phyloP scores from a whole-genome alignment of 1,284 basidiomycete species.

The Puccinia polysora region DNA sequence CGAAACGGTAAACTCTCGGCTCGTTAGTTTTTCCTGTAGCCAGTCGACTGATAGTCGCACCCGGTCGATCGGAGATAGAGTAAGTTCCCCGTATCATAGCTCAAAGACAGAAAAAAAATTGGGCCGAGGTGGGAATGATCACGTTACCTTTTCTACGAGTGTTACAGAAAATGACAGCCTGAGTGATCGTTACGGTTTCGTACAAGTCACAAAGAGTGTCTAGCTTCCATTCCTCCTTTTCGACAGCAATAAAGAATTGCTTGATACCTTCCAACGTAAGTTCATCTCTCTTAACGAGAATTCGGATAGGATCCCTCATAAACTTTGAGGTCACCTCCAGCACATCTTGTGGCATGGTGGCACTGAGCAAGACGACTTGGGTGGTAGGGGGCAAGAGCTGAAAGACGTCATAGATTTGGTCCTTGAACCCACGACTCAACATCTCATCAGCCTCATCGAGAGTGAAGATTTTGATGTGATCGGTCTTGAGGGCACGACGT shows the following conservation, averaged over 20 bases:
- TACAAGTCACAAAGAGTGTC: slow-evolving; percentile 94
- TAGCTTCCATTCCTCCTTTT: slow-evolving; percentile 99
- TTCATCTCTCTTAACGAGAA: slow-evolving; percentile 99
- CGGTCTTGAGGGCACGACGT: slow-evolving; percentile 81
- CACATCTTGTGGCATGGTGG: slow-evolving; percentile 94
- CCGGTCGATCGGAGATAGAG: slow-evolving; percentile 1
- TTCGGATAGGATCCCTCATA: slow-evolving; percentile 98
- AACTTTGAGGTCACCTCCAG: slow-evolving; percentile 99
- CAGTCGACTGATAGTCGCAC: slow-evolving; percentile 92
- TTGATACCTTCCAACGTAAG: slow-evolving; percentile 99
- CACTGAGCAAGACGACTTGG: slow-evolving; percentile 92
- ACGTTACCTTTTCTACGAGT: slow-evolving; percentile 79
- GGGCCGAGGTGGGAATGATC: neutral
- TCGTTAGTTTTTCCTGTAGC: slow-evolving; percentile 97
- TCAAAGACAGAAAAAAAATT: neutral
- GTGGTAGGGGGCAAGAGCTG: slow-evolving; percentile 96
- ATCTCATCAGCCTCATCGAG: slow-evolving; percentile 98
- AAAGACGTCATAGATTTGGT: slow-evolving; percentile 99
- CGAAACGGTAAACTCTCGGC: slow-evolving; percentile 91
- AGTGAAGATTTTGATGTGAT: slow-evolving; percentile 99
- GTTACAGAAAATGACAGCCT: slow-evolving; percentile 99
- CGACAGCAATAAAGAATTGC: slow-evolving; percentile 99
- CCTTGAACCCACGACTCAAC: slow-evolving; percentile 97
- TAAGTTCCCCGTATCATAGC: neutral
- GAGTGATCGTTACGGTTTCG: slow-evolving; percentile 97